Percentiles rank a stretch among this genome's conserved stretches.
Conservation (phyloP, 2,329 filamentous ascomycete species). For the Colletotrichum filicis region DNA sequence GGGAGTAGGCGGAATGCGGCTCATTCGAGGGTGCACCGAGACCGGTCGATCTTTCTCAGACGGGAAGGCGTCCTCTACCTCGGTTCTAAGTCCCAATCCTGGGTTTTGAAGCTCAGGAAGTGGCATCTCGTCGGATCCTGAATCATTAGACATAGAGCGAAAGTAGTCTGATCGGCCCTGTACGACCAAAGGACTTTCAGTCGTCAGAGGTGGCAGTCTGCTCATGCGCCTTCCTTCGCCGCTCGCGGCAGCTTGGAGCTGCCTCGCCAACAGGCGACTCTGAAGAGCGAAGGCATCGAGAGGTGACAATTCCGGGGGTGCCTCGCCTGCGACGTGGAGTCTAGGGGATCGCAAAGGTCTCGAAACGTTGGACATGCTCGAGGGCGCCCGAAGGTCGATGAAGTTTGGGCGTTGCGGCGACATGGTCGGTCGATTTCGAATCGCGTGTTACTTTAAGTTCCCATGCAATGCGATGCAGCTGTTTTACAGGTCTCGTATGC, state of each 20-base stretch:
- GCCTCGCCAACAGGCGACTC: constrained; percentile 85
- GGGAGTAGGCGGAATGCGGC: constrained; percentile 66
- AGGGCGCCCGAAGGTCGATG: constrained; percentile 69
- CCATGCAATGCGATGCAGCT: constrained; percentile 23
- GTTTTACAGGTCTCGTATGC: neutral
- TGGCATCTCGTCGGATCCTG: constrained; percentile 55
- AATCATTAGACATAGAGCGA: constrained; percentile 76
- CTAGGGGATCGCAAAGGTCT: constrained; percentile 77
- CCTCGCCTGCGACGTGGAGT: constrained; percentile 80
- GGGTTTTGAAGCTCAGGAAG: constrained; percentile 42
- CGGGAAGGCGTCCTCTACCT: constrained; percentile 65
- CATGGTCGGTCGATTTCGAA: constrained; percentile 35
- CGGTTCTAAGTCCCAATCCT: constrained; percentile 61
- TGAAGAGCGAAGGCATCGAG: constrained; percentile 96
- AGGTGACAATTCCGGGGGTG: constrained; percentile 90
- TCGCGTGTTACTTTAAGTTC: constrained; percentile 10
- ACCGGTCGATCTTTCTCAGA: constrained; percentile 66
- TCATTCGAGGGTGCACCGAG: constrained; percentile 82
- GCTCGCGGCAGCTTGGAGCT: constrained; percentile 81
- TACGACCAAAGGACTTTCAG: constrained; percentile 81
- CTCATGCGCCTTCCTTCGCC: constrained; percentile 83
- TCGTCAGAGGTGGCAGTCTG: constrained; percentile 83
- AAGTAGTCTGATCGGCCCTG: constrained; percentile 85
- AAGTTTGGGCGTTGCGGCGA: constrained; percentile 69
- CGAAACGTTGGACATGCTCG: constrained; percentile 55